These are phyloP conservation scores for Adansonia digitata DNA, from an alignment of 345 rosid species.

Conservation along the genomic window DNA sequence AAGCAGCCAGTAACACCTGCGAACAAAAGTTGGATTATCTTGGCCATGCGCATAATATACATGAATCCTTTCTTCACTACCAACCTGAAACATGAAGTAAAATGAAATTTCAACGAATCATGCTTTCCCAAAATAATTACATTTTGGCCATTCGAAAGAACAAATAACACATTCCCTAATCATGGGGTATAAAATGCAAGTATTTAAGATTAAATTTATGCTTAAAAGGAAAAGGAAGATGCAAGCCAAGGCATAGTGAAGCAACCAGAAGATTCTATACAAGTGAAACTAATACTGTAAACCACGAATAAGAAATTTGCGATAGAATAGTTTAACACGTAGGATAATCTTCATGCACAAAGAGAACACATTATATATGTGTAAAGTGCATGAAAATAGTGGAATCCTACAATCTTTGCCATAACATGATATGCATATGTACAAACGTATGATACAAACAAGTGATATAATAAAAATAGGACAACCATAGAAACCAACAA, in stretches of 20 bases:
- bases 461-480: not conserved
- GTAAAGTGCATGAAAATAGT: not conserved
- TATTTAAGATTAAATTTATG: not conserved
- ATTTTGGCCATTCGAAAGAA: not conserved
- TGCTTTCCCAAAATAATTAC: slow-evolving; percentile 2
- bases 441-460: not conserved
- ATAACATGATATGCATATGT: not conserved
- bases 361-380: not conserved
- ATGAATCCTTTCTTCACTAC: slow-evolving; percentile 93
- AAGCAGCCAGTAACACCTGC: slow-evolving; percentile 98
- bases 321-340: not conserved
- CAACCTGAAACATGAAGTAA: slow-evolving; percentile 47
- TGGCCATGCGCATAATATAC: slow-evolving; percentile 98
- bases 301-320: not conserved
- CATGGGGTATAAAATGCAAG: not conserved
- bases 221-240: not conserved
- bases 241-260: not conserved
- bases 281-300: not conserved
- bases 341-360: not conserved
- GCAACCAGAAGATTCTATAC: not conserved
- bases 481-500: not conserved
- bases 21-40: slow-evolving; percentile 85
- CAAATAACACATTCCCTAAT: not conserved
- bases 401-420: not conserved
- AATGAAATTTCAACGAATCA: not conserved